Percentiles rank a stretch among this genome's conserved stretches.
Conservation (phyloP, 495 filamentous ascomycete genomes). For the Apiosordaria backusii region DNA sequence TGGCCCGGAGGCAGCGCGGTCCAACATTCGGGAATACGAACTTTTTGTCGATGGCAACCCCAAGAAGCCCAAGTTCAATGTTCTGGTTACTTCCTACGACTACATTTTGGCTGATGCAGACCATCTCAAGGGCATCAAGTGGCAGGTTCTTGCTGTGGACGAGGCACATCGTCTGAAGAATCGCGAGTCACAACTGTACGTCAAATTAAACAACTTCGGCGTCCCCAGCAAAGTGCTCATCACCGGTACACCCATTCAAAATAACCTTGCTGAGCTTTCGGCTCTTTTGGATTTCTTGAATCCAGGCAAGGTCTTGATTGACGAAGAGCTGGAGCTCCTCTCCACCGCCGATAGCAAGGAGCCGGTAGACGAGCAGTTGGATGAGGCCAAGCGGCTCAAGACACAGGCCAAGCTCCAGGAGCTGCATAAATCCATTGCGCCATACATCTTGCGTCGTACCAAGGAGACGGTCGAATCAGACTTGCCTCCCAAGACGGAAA, state of each 20-base stretch:
- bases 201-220: conserved; percentile 77
- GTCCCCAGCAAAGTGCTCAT: conserved; percentile 85
- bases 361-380: conserved; percentile 26
- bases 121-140: conserved; percentile 82
- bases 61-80: conserved; percentile 87
- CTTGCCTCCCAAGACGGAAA: conserved; percentile 92
- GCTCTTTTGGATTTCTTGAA: conserved; percentile 94
- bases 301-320: conserved; percentile 79
- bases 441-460: conserved; percentile 92
- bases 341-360: conserved; percentile 40
- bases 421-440: conserved; percentile 70
- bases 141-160: conserved; percentile 95
- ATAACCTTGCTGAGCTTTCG: conserved; percentile 86
- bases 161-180: conserved; percentile 98
- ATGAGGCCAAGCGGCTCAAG: conserved; percentile 35
- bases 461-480: conserved; percentile 97
- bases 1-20: conserved; percentile 75
- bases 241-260: conserved; percentile 96
- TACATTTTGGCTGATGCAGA: conserved; percentile 78
- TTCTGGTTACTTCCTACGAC: conserved; percentile 92
- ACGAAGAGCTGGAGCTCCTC: conserved; percentile 75
- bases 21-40: conserved; percentile 82
- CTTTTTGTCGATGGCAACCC: conserved; percentile 78
- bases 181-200: conserved; percentile 85
- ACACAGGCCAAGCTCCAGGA: conserved; percentile 51